phyloP scores from a whole-genome alignment of 1,284 basidiomycete species.

The Fomes fomentarius region DNA sequence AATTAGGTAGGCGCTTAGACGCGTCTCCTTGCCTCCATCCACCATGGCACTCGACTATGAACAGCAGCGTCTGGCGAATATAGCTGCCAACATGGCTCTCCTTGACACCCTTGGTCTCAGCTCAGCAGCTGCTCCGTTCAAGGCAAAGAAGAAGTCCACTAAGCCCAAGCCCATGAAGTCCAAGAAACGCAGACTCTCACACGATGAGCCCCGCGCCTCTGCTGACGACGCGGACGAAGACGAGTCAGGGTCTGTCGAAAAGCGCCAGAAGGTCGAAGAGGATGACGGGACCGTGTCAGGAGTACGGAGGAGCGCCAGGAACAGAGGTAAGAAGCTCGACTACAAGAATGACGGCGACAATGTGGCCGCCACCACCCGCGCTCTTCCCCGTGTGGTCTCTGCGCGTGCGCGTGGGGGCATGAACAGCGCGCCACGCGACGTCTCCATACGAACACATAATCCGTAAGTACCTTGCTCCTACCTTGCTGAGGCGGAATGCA shows the following conservation, averaged over 20 bases:
- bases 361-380: constrained; percentile 14
- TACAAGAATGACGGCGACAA: constrained; percentile 43
- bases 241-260: constrained; percentile 14
- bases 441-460: constrained; percentile 50
- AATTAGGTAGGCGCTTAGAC: background rate
- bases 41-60: constrained; percentile 25
- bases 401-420: constrained; percentile 19
- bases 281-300: constrained; percentile 23
- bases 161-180: constrained; percentile 47
- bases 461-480: constrained; percentile 52
- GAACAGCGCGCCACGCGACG: constrained; percentile 30
- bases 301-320: constrained; percentile 65
- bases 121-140: constrained; percentile 1
- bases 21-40: constrained; percentile 1
- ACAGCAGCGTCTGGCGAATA: constrained; percentile 48
- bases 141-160: constrained; percentile 37
- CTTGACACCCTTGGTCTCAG: constrained; percentile 46
- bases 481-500: background rate
- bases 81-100: constrained; percentile 50
- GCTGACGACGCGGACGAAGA: no score
- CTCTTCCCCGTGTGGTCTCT: constrained; percentile 21
- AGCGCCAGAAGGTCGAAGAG: constrained; percentile 17
- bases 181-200: constrained; percentile 36
- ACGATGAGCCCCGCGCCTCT: no score
- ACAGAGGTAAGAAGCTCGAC: constrained; percentile 58